A percentile compares a stretch with the other conserved stretches of the same genome.
Conservation (phyloP, 768 basidiomycete species). For the Trametes punicea region DNA sequence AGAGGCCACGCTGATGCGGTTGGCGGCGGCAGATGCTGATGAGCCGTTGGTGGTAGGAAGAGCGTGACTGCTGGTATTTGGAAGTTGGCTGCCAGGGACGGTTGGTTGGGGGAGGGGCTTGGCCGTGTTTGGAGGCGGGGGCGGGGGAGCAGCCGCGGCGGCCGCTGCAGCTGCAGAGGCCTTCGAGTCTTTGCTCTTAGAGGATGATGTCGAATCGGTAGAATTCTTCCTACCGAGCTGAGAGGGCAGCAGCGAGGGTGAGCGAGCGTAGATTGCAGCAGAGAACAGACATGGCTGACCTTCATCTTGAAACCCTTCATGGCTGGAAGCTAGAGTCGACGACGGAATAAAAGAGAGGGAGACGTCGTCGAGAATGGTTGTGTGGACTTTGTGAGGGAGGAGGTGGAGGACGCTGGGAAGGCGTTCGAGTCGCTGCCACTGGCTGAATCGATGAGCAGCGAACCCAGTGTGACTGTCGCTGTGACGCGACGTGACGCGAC, state of each 20-base stretch:
- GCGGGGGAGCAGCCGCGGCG: slow-evolving; percentile 43
- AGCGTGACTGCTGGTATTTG: slow-evolving; percentile 39
- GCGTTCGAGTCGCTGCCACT: slow-evolving; percentile 24
- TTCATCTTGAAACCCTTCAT: slow-evolving; percentile 90
- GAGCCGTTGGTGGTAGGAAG: slow-evolving; percentile 38
- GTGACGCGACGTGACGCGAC: slow-evolving; percentile 23
- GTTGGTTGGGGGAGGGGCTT: slow-evolving; percentile 59
- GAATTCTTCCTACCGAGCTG: slow-evolving; percentile 71
- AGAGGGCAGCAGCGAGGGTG: slow-evolving; percentile 17
- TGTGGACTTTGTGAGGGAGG: slow-evolving; percentile 15
- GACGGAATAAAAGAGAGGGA: background rate
- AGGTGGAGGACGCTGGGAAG: slow-evolving; percentile 16
- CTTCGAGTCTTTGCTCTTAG: slow-evolving; percentile 68
- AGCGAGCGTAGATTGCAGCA: slow-evolving; percentile 19
- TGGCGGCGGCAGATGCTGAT: slow-evolving; percentile 36
- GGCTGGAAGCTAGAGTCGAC: slow-evolving; percentile 2
- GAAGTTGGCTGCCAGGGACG: slow-evolving; percentile 28
- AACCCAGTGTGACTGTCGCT: slow-evolving; percentile 29
- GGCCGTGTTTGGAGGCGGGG: slow-evolving; percentile 60
- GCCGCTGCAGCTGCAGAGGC: slow-evolving; percentile 37
- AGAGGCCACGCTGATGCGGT: slow-evolving; percentile 41
- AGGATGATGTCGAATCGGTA: slow-evolving; percentile 51
- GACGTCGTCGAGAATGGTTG: background rate
- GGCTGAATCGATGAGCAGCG: slow-evolving; percentile 41
- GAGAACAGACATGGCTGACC: slow-evolving; percentile 36